Evolutionary conservation across 345 rosid species (phyloP).

Genomic region (Linum lewisii): DNA sequence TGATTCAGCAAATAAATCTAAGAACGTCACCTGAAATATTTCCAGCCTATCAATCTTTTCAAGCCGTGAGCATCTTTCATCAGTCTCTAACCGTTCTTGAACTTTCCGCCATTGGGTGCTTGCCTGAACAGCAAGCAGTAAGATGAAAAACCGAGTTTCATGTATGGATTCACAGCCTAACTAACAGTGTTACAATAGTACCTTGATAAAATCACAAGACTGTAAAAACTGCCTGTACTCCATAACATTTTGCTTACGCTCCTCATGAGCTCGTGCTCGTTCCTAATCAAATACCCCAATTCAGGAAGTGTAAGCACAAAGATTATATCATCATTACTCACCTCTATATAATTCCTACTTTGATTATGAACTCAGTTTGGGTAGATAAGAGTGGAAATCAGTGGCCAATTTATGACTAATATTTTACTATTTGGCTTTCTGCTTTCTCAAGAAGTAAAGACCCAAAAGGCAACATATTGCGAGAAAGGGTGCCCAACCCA

Average conservation of each 20-base stretch:
- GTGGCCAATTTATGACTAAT: background rate
- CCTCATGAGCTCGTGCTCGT: constrained; percentile 56
- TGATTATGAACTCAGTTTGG: background rate
- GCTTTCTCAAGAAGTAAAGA: background rate
- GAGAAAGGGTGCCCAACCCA: background rate
- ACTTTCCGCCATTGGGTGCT: constrained; percentile 96
- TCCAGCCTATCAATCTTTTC: constrained; percentile 85
- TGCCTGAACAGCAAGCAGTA: constrained; percentile 34
- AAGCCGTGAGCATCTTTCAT: constrained; percentile 82
- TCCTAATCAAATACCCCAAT: constrained; percentile 41
- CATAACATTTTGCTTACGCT: constrained; percentile 55
- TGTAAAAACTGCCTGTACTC: constrained; percentile 76
- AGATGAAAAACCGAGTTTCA: constrained; percentile 3
- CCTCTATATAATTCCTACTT: background rate
- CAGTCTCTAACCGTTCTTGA: constrained; percentile 83
- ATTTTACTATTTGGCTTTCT: too few species aligned
- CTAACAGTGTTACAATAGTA: constrained; percentile 10
- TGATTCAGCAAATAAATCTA: background rate
- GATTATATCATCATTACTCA: background rate
- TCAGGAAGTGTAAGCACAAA: constrained; percentile 12
- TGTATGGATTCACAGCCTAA: constrained; percentile 7
- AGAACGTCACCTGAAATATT: constrained; percentile 66
- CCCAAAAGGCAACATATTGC: background rate
- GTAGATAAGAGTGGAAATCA: background rate
- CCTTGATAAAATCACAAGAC: constrained; percentile 92